phyloP scores from a whole-genome alignment of 495 filamentous ascomycete genomes.

The Terfezia boudieri region DNA sequence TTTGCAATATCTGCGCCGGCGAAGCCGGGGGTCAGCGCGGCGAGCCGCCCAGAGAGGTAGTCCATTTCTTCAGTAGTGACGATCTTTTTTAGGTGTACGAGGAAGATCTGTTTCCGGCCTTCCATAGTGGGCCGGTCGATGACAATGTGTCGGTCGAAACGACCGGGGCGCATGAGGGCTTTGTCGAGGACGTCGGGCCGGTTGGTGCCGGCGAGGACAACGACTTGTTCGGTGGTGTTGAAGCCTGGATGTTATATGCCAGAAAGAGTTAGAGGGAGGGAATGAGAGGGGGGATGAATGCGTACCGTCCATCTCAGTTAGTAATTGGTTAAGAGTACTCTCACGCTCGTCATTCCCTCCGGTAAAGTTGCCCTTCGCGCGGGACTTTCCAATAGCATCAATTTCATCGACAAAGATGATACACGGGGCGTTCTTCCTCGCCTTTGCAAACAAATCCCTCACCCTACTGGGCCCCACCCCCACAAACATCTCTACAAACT shows the following conservation, averaged over 20 bases:
- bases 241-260: constrained; percentile 24
- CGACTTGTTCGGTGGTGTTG: constrained; percentile 91
- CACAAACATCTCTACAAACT: constrained; percentile 99
- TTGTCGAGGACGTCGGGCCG: constrained; percentile 83
- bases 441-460: constrained; percentile 82
- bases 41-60: constrained; percentile 61
- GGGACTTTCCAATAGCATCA: constrained; percentile 83
- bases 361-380: constrained; percentile 40
- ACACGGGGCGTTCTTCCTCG: constrained; percentile 85
- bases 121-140: constrained; percentile 94
- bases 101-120: constrained; percentile 87
- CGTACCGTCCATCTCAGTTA: constrained; percentile 89
- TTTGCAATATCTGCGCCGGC: constrained; percentile 96
- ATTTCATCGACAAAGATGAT: constrained; percentile 99
- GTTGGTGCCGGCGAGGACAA: constrained; percentile 95
- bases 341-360: constrained; percentile 96
- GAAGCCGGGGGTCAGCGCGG: constrained; percentile 86
- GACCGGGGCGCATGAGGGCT: constrained; percentile 85
- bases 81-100: constrained; percentile 78
- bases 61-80: constrained; percentile 75
- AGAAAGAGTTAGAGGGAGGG: too few species aligned
- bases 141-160: constrained; percentile 84
- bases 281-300: too few species aligned
- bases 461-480: constrained; percentile 92
- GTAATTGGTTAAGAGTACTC: constrained; percentile 87